These are phyloP conservation scores for Daldinia caldariorum DNA, from an alignment of 495 filamentous ascomycete species.

Conservation along the genomic window DNA sequence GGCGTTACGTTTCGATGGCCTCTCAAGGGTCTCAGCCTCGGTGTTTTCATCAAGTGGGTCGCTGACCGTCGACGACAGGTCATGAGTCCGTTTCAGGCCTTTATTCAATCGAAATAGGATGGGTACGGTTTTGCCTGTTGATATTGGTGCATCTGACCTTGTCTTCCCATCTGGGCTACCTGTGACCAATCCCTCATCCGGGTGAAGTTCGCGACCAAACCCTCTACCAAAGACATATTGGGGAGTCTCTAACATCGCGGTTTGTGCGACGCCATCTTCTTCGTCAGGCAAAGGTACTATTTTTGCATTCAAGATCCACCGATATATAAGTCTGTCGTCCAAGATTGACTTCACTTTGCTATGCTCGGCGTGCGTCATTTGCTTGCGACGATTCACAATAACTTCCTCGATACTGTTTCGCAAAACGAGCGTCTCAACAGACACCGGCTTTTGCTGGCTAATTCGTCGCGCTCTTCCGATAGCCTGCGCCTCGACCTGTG, in stretches of 20 bases:
- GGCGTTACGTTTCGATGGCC: constrained; percentile 13
- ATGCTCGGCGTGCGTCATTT: constrained; percentile 81
- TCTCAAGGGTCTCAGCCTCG: background rate
- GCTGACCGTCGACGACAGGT: constrained; percentile 4
- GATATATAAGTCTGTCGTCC: constrained; percentile 79
- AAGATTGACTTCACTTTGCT: constrained; percentile 73
- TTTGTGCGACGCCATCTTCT: constrained; percentile 62
- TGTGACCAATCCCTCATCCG: constrained; percentile 51
- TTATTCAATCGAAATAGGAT: constrained; percentile 16
- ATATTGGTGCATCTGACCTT: constrained; percentile 1
- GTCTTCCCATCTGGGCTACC: constrained; percentile 36
- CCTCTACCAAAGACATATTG: constrained; percentile 69
- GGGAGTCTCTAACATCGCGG: constrained; percentile 62
- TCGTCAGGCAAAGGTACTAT: constrained; percentile 67
- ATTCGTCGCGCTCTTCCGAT: constrained; percentile 92
- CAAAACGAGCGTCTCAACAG: constrained; percentile 88
- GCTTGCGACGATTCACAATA: constrained; percentile 75
- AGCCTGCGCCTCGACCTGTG: constrained; percentile 88
- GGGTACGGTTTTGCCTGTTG: background rate
- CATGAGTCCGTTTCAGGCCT: constrained; percentile 31
- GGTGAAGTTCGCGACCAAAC: constrained; percentile 49
- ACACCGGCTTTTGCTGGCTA: constrained; percentile 80
- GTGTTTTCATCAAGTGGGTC: background rate
- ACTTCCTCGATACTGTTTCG: constrained; percentile 84
- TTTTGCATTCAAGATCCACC: constrained; percentile 78